A percentile compares a stretch with the other conserved stretches of the same genome.
Evolutionary conservation across 306 rosid species (phyloP).

Genomic region (Boehmeria nivea): DNA sequence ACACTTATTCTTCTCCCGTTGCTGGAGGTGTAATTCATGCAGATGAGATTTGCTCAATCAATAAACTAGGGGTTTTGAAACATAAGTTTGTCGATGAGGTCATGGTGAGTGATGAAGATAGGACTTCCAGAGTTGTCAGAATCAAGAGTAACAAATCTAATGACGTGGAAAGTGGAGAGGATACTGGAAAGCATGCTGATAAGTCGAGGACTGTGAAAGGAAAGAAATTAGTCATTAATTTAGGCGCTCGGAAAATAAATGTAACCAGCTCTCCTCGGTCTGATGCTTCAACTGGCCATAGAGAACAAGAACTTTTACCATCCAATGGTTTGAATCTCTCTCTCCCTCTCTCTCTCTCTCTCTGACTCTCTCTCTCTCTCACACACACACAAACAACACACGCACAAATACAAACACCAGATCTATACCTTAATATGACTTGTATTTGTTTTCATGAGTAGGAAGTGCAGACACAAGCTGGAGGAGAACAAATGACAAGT

Average conservation of each 20-base stretch:
- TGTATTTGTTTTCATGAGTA: constrained; percentile 26
- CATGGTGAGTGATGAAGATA: constrained; percentile 86
- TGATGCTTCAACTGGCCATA: constrained; percentile 81
- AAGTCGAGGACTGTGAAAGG: constrained; percentile 65
- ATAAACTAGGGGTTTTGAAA: constrained; percentile 57
- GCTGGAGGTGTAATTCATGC: constrained; percentile 61
- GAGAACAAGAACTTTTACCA: constrained; percentile 52
- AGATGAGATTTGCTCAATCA: constrained; percentile 48
- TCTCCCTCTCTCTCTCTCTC: not conserved
- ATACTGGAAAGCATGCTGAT: constrained; percentile 51
- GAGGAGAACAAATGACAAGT: constrained; percentile 40
- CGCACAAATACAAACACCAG: not conserved
- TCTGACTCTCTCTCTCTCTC: no score
- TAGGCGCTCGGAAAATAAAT: constrained; percentile 84
- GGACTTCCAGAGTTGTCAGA: constrained; percentile 61
- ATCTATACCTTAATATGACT: constrained; percentile 20
- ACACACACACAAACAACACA: not conserved
- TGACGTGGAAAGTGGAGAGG: constrained; percentile 62
- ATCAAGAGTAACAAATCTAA: constrained; percentile 59
- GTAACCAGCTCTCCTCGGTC: constrained; percentile 75
- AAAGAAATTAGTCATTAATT: constrained; percentile 83
- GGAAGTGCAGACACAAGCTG: constrained; percentile 44
- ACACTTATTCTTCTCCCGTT: constrained; percentile 56
- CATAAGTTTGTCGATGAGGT: constrained; percentile 90
- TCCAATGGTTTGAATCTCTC: constrained; percentile 68